Conservation (phyloP, 1,284 basidiomycete genomes). For the Hypsizygus ulmarius region DNA sequence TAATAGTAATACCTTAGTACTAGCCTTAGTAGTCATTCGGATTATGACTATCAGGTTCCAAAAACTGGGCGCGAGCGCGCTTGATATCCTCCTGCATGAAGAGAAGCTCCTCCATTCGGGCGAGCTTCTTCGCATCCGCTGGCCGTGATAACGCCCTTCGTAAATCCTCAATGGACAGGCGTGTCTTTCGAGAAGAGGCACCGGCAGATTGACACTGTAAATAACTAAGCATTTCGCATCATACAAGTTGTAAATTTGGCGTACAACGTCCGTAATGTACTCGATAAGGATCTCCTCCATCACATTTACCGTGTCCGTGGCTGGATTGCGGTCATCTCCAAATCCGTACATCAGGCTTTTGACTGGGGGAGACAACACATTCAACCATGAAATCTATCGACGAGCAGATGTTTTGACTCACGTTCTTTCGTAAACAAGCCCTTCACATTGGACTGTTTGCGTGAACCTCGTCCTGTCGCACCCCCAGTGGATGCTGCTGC, state of each 20-base stretch:
- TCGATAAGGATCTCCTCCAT: slow-evolving; percentile 95
- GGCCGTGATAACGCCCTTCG: slow-evolving; percentile 71
- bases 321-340: slow-evolving; percentile 86
- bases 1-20: too few species aligned
- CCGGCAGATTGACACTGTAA: slow-evolving; percentile 70
- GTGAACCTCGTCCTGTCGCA: slow-evolving; percentile 41
- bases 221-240: slow-evolving; percentile 4
- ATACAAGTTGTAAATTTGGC: slow-evolving; percentile 29
- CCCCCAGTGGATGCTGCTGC: slow-evolving; percentile 38
- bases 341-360: slow-evolving; percentile 94
- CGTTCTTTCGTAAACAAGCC: slow-evolving; percentile 78
- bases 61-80: slow-evolving; percentile 79
- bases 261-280: slow-evolving; percentile 85
- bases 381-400: neutral
- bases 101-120: slow-evolving; percentile 83
- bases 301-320: slow-evolving; percentile 83
- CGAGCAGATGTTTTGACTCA: slow-evolving; percentile 36
- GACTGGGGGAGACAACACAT: slow-evolving; percentile 44
- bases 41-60: slow-evolving; percentile 60
- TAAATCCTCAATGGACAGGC: slow-evolving; percentile 78
- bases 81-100: slow-evolving; percentile 94
- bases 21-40: slow-evolving; percentile 38
- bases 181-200: slow-evolving; percentile 63
- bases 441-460: slow-evolving; percentile 63
- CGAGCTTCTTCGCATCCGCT: slow-evolving; percentile 83